Percentiles rank a stretch among this genome's conserved stretches.
Evolutionary conservation across 2,329 filamentous ascomycete genomes (phyloP).

Genomic region (Ascochyta lentis): DNA sequence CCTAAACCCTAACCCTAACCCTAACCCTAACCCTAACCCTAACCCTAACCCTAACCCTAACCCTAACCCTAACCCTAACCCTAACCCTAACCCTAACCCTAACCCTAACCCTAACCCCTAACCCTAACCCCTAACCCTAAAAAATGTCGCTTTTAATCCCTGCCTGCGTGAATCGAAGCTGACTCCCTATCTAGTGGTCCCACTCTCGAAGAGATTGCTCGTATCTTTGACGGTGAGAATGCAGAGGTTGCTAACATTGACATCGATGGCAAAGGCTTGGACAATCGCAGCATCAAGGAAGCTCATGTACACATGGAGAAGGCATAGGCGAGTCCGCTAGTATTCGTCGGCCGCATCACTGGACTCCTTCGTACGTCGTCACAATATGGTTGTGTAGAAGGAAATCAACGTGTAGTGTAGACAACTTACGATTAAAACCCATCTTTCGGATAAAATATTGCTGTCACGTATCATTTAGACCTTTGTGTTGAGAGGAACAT

Average conservation of each 20-base stretch:
- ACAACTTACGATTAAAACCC: slow-evolving; percentile 27
- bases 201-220: slow-evolving; percentile 70
- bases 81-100: too few species aligned
- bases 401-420: background rate
- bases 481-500: too few species aligned
- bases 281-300: slow-evolving; percentile 22
- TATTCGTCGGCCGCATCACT: background rate
- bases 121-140: too few species aligned
- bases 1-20: too few species aligned
- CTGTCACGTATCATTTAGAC: too few species aligned
- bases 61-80: too few species aligned
- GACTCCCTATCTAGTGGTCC: slow-evolving; percentile 60
- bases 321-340: slow-evolving; percentile 11
- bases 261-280: slow-evolving; percentile 18
- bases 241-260: slow-evolving; percentile 46
- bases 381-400: background rate
- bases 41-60: too few species aligned
- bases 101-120: too few species aligned
- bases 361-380: too few species aligned
- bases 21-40: too few species aligned
- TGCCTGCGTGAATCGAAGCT: slow-evolving; percentile 8
- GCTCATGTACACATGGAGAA: slow-evolving; percentile 22
- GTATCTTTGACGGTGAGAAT: slow-evolving; percentile 70
- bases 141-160: slow-evolving; percentile 12
- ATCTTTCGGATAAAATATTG: too few species aligned